Base-by-base conservation (phyloP, 2,329 filamentous ascomycete genomes). In the Arthrobotrys sinensis region DNA sequence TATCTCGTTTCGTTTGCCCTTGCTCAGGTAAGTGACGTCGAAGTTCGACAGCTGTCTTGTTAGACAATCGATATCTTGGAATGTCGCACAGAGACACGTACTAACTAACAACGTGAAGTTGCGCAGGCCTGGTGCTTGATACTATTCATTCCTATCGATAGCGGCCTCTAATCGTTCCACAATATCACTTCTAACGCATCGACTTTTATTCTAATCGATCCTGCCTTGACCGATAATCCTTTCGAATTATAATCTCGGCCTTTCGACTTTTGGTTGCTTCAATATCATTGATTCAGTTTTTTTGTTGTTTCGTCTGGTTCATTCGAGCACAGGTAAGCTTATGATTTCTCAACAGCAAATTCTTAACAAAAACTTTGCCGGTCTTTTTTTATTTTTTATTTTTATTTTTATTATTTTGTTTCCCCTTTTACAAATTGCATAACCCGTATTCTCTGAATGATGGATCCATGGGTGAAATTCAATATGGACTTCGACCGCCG, bases 101-200 rank as follows among this genome's bases (percentile, higher is more conserved):
- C 57, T 72, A 45, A 72, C 48, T 6, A 45, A 16, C 11, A n/a
- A 21, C 19, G 14, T 57, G 46, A 36, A 38, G 48, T 60, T 60
- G 10, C 21, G 8, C 32, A 73, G 62, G 69, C 69, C 69, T 62
- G 69, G 69, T 66, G 69, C 69, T 73, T 64, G 48, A 57, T 65
- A 55, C 36, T 64, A 55, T 72, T 72, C 68, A 32, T 71, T 71
- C 57, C 5, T 62, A 62, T 72, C 48, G 57, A 65, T 52, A 72
- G 52, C 57, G 46, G 43, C 24, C 48, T 48, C 28, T 64, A 28
- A 63, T 63, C 36, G 19, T 52, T 28, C 57, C 10, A 34, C 43
- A 48, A 43, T 46, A 48, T 36, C 24, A 36, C 14, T 19, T 46
- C 43, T 24, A 48, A 64, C 60, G 38, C 60, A 48, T 64, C 60